A percentile compares a stretch with the other conserved stretches of the same genome.
Conservation (phyloP, 352 stramenopile species). For the Pythium brassicae region DNA sequence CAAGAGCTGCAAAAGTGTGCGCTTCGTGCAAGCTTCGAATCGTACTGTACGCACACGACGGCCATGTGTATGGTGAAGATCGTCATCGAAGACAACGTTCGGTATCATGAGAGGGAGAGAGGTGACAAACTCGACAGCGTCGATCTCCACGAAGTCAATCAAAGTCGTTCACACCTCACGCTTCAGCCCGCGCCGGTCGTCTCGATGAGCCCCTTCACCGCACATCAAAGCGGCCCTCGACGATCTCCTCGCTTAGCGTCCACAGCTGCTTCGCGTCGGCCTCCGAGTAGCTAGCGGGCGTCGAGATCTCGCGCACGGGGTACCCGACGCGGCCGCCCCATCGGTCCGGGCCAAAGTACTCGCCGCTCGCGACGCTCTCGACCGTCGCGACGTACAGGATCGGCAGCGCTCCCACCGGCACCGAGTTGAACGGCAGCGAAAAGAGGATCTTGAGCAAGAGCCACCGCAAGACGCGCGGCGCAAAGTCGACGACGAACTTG, state of each 20-base stretch:
- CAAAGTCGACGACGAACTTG: conserved; percentile 19
- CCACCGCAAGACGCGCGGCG: conserved; percentile 20
- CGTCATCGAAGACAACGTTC: no score
- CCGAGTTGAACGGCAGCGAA: conserved; percentile 30
- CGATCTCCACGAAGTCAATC: no score
- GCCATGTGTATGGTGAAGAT: no score
- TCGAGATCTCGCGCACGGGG: conserved; percentile 10
- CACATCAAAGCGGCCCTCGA: no score
- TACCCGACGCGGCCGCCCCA: background rate
- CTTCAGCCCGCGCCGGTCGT: no score
- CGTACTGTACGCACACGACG: no score
- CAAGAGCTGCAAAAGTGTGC: no score
- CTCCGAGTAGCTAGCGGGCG: conserved; percentile 6
- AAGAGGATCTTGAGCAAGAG: conserved; percentile 16
- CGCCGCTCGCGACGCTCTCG: conserved; percentile 14
- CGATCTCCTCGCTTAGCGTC: conserved; percentile 17
- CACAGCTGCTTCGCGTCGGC: conserved; percentile 10
- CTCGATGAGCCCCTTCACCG: no score
- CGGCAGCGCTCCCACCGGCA: conserved; percentile 36
- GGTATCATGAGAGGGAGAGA: no score
- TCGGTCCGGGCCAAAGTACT: conserved; percentile 25
- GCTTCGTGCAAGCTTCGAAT: no score
- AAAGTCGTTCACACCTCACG: no score
- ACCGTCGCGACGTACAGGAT: conserved; percentile 39
- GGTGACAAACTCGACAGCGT: no score